Percentiles rank a stretch among this genome's conserved stretches.
Conservation (phyloP, 2,329 filamentous ascomycete genomes). For the Bipolaris zeicola region DNA sequence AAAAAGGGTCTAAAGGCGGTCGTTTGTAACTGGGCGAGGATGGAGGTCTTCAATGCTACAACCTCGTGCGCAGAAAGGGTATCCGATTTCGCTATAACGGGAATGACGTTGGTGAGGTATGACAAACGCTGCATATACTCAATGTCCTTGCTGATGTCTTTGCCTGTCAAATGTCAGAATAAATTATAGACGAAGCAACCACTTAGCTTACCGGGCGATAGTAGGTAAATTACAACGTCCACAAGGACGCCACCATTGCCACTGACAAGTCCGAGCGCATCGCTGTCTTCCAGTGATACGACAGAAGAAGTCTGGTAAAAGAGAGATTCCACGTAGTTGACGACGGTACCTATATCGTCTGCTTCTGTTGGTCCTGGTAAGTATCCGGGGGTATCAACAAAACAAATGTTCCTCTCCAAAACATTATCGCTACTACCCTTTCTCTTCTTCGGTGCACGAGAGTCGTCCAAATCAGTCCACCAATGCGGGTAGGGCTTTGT, state of each 20-base stretch:
- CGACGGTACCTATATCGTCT: conserved; percentile 45
- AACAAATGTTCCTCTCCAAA: conserved; percentile 89
- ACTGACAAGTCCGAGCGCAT: conserved; percentile 77
- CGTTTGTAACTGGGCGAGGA: conserved; percentile 62
- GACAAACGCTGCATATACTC: conserved; percentile 73
- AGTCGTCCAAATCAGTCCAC: conserved; percentile 82
- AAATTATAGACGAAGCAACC: not conserved
- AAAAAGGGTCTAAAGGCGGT: conserved; percentile 69
- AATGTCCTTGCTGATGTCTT: conserved; percentile 63
- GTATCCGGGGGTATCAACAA: conserved; percentile 81
- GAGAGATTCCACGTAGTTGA: conserved; percentile 74
- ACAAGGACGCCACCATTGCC: conserved; percentile 83
- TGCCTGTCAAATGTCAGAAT: conserved; percentile 36
- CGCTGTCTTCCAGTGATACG: conserved; percentile 68
- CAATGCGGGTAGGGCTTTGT: conserved; percentile 76
- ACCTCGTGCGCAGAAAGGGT: conserved; percentile 65
- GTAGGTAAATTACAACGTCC: conserved; percentile 82
- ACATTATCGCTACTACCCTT: conserved; percentile 76
- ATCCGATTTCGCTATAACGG: conserved; percentile 80
- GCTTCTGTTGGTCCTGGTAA: conserved; percentile 49
- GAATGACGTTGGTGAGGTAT: conserved; percentile 80
- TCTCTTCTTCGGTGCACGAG: conserved; percentile 61
- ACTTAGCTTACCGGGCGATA: conserved; percentile 67
- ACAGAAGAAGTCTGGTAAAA: conserved; percentile 68
- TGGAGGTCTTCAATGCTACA: conserved; percentile 62